Base-by-base conservation (phyloP, 352 stramenopile species). In the Globisporangium megalacanthum region DNA sequence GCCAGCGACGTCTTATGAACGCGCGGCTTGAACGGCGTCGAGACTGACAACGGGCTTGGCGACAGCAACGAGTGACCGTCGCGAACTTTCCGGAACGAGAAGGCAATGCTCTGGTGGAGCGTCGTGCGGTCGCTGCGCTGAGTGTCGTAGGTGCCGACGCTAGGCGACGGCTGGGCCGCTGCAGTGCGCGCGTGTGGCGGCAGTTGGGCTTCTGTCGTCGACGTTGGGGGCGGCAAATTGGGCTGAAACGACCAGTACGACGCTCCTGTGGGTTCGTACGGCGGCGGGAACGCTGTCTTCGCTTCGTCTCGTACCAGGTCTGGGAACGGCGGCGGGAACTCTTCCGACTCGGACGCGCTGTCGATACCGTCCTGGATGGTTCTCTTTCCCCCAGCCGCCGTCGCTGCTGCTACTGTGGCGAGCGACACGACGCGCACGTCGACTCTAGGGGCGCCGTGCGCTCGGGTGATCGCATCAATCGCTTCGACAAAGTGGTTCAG, bases 141-240 rank as follows among this genome's bases (percentile, higher is more conserved):
- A 14, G 85, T 54, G 49, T 88, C 66, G 48, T 88, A 88, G 49
- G 61, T 58, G 3, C 78, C 72, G n/a, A 84, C 75, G 22, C 75
- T 73, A 64, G 57, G 49, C 4, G 50, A 63, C 1, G 58, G 63
- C 2, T 63, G 50, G 20, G 14, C 35, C 5, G 19, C 10, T 25
- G 44, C 3, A 10, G 44, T 49, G 19, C 22, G 7, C 4, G 41
- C 42, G 19, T n/a, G 29, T 13, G 35, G 35, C 35, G 35, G 35
- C 19, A 39, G 54, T 10, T 6, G 52, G 15, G 49, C 51, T 56
- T 52, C 17, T 19, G 31, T 9, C 13, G 31, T n/a, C 3, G 17
- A 14, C 17, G 20, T 22, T 48, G 54, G n/a, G 8, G 48, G 17
- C 14, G 55, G 64, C 0, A 65, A n/a, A 0, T 72, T 29, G 33